These are phyloP conservation scores for Datisca glomerata DNA, from an alignment of 306 rosid genomes.

Conservation along the genomic window DNA sequence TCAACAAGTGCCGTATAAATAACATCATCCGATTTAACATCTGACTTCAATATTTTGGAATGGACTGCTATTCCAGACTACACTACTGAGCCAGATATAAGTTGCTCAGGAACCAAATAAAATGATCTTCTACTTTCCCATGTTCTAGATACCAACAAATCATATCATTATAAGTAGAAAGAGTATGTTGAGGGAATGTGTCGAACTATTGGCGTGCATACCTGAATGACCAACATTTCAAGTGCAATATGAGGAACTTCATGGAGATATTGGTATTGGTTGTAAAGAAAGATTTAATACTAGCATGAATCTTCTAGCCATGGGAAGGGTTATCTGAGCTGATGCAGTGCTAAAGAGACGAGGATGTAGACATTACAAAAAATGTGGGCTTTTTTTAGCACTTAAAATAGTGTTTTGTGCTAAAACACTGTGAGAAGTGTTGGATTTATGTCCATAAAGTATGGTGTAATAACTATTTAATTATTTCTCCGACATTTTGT, in stretches of 20 bases:
- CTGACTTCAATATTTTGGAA: conserved; percentile 48
- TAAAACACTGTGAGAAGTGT: no score
- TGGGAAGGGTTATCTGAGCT: conserved; percentile 55
- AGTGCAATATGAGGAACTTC: conserved; percentile 47
- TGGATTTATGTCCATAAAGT: no score
- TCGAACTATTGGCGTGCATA: conserved; percentile 77
- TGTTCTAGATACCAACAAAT: conserved; percentile 51
- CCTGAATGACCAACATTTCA: conserved; percentile 43
- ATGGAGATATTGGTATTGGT: conserved; percentile 65
- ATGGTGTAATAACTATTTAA: no score
- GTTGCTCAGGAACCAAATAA: conserved; percentile 30
- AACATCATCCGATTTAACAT: conserved; percentile 53
- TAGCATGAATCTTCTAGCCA: conserved; percentile 69
- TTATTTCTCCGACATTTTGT: no score
- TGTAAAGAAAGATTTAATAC: conserved; percentile 60
- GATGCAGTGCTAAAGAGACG: conserved; percentile 49
- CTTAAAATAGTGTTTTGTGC: no score
- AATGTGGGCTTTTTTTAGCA: no score
- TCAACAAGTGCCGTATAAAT: conserved; percentile 65
- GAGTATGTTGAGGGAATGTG: conserved; percentile 37
- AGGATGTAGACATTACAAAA: conserved; percentile 30
- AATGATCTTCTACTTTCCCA: conserved; percentile 40
- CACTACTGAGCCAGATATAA: conserved; percentile 18
- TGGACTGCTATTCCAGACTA: conserved; percentile 57
- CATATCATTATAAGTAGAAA: conserved; percentile 73